Conservation (phyloP, 768 basidiomycete species). For the Chlorophyllum brunneum region DNA sequence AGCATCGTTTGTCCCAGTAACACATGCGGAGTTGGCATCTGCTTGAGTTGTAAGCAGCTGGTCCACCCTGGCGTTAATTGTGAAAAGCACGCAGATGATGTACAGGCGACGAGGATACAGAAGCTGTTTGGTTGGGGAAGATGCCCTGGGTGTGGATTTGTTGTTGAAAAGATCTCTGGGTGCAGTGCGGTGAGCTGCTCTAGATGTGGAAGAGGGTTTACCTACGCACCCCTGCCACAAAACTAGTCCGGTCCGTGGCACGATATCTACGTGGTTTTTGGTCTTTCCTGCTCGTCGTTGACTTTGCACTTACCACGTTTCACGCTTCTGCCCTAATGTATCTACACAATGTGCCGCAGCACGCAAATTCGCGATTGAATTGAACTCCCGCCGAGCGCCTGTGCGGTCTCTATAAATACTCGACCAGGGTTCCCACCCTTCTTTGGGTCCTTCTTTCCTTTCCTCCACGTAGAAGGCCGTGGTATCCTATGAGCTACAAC, state of each 20-base stretch:
- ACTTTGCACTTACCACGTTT: no score
- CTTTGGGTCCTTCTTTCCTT: not conserved
- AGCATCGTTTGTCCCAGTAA: not conserved
- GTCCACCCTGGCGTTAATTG: constrained; percentile 4
- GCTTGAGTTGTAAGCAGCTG: constrained; percentile 1
- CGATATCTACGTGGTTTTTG: no score
- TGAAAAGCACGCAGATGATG: not conserved
- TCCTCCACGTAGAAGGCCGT: not conserved
- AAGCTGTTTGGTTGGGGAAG: constrained; percentile 8
- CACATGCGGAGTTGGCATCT: not conserved
- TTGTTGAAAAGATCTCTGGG: constrained; percentile 4
- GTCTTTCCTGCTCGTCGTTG: no score
- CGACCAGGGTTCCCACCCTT: not conserved
- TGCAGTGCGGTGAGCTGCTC: not conserved
- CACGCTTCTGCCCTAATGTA: no score
- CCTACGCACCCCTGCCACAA: not conserved
- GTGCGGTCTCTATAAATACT: no score
- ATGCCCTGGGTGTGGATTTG: constrained; percentile 9
- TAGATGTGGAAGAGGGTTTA: constrained; percentile 3
- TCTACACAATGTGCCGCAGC: no score
- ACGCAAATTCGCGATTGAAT: no score
- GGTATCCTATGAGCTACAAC: not conserved
- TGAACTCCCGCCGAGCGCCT: no score
- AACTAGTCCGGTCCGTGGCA: not conserved
- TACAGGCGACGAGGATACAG: not conserved